phyloP scores from a whole-genome alignment of 306 rosid species.

The Abrus pulchellus region DNA sequence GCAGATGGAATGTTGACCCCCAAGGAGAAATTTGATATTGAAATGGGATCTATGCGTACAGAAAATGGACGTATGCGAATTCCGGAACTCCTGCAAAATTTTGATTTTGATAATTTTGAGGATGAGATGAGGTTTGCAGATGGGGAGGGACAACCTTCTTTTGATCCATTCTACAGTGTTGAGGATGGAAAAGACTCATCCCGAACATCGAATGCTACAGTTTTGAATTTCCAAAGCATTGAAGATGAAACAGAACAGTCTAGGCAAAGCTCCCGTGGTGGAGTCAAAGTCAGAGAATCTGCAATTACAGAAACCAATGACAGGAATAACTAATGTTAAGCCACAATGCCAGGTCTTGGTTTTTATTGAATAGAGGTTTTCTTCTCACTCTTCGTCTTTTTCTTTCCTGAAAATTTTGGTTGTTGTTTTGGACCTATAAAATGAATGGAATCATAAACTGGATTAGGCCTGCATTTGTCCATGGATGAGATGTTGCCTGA shows the following conservation, averaged over 20 bases:
- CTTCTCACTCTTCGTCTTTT: constrained; percentile 46
- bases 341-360: constrained; percentile 51
- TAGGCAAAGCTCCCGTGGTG: constrained; percentile 44
- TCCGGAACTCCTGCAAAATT: constrained; percentile 70
- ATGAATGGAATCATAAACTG: not conserved
- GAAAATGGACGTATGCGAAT: constrained; percentile 61
- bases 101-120: constrained; percentile 65
- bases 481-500: constrained; percentile 28
- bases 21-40: constrained; percentile 82
- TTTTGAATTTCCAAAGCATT: constrained; percentile 47
- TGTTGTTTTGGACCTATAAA: constrained; percentile 16
- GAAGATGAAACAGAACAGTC: constrained; percentile 53
- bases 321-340: constrained; percentile 47
- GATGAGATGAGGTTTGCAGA: constrained; percentile 55
- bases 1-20: constrained; percentile 56
- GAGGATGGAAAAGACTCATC: constrained; percentile 60
- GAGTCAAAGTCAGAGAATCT: constrained; percentile 54
- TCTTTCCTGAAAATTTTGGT: not conserved
- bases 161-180: constrained; percentile 59
- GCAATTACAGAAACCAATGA: constrained; percentile 44
- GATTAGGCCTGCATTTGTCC: constrained; percentile 30
- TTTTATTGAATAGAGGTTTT: constrained; percentile 61
- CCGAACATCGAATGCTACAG: constrained; percentile 53
- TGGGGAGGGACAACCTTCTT: constrained; percentile 59
- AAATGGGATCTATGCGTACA: constrained; percentile 71